Evolutionary conservation across 306 rosid genomes (phyloP), one percentile per base, ranked within the genome.

Genomic region (Prunus davidiana): DNA sequence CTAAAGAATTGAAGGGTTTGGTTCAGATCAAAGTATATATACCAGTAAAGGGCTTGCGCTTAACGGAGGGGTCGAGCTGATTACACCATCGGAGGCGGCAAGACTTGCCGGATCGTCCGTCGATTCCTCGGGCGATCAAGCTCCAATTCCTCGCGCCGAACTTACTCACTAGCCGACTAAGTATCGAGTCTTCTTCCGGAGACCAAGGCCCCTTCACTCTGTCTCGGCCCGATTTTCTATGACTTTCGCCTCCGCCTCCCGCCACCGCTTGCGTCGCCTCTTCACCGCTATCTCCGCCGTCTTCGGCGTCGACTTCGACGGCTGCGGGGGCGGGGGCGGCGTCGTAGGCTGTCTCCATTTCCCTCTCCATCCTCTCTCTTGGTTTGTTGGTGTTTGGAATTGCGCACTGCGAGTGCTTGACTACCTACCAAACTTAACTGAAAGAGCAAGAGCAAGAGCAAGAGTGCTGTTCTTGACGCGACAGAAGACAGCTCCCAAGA

Each of bases 11-110:
- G 43, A 13, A 16, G 57, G 32, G 71, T 60, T 24, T 12, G 1
- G 24, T 61, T 47, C 2, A 76, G 32, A 20, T 56, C 50, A 28
- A 18, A 58, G 18, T 5, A 7, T 18, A 13, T 24, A 30, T 75
- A 95, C 99, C 93, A 46, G 97, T 84, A 63, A 90, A 95, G 25
- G 97, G 99, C 70, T 95, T 95, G 82, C 97, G 96, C 74, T 95
- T 95, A 1, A 95, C 97, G 46, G 91, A 73, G 0, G 99, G 99
- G 82, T 95, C 97, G 67, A 95, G 97, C 84, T 95, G 99, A 75
- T 92, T 95, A 77, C 97, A 92, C 99, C 97, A 95, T 38, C 99
- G 87, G 10, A 95, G 93, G 0, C 99, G 97, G 76, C 97, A 95
- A 52, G 99, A 95, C 80, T 95, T 95, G n/a, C 97, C 97, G 69